Base-by-base conservation (phyloP, 2,329 filamentous ascomycete species). In the Pseudodiploospora longispora region DNA sequence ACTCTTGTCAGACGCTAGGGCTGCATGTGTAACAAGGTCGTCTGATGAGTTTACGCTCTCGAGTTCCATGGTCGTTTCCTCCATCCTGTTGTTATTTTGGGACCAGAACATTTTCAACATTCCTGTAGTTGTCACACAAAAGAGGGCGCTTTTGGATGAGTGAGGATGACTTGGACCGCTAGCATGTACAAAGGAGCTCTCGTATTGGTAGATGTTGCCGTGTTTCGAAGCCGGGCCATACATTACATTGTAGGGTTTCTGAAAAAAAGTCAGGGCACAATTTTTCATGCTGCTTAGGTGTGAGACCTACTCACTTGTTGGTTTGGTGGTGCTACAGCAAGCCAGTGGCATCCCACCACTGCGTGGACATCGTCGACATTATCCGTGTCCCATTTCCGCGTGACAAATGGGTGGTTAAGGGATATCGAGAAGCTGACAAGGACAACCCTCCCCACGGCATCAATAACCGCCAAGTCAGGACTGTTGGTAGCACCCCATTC, bases 301-400 rank as follows among this genome's bases (percentile, higher is more conserved):
- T 10, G 19, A 6, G 30, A 12, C 4, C 8, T 9, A 27, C 50
- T 44, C 47, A 64, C 61, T 57, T 70, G 64, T 53, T 66, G 63
- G 54, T 59, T 60, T n/a, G 59, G 57, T 4, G 75, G 71, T 29
- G 75, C 68, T 27, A 82, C 70, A n/a, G 74, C 70, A 43, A 97
- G 70, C 93, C 93, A 98, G 64, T 87, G 85, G 60, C 88, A 77
- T 4, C 91, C 93, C 6, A 94, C 87, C 5, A 95, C 71, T 40
- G 82, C 78, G 52, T 85, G 80, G 33, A 87, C 71, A 59, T 95
- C 87, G 55, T 89, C 85, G 42, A 82, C 70, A 2, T 76, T 66
- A 57, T 91, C 88, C n/a, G 71, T 63, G 27, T 82, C 74, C 64
- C 80, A 83, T 44, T 72, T 75, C 36, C 82, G 76, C 40, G 73